Evolutionary conservation across 2,329 filamentous ascomycete genomes (phyloP), one percentile per base, ranked within the genome.

Genomic region (Cercospora nicotianae): DNA sequence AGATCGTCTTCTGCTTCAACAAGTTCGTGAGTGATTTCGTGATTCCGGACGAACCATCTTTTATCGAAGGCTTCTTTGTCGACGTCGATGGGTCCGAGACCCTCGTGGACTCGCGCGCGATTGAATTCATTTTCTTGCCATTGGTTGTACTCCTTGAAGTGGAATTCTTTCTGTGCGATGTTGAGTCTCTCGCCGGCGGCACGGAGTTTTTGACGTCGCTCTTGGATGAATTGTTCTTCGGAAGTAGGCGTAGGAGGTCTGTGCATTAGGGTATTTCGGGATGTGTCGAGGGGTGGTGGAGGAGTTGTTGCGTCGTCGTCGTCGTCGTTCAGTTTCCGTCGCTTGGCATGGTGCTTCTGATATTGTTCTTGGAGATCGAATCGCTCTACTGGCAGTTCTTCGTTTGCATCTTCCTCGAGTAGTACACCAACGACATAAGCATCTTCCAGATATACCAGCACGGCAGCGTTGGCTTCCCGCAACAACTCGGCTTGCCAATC

Each of bases 321-420:
- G 6, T 33, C n/a, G n/a, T n/a, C n/a, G n/a, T n/a, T n/a, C n/a
- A n/a, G n/a, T n/a, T n/a, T n/a, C n/a, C n/a, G n/a, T n/a, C n/a
- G n/a, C n/a, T n/a, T n/a, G n/a, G n/a, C n/a, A n/a, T n/a, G n/a
- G n/a, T n/a, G n/a, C n/a, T n/a, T n/a, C n/a, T 69, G 67, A 23
- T 67, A 69, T 16, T 69, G 55, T 10, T 64, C 30, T 20, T 67
- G 60, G 0, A 69, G 42, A n/a, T 61, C 55, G 16, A 66, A 64
- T 1, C 28, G 30, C 48, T 48, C 65, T n/a, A 67, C n/a, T 1
- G 67, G 64, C 7, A 67, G n/a, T n/a, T n/a, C n/a, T n/a, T n/a
- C n/a, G n/a, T n/a, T n/a, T n/a, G n/a, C n/a, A n/a, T n/a, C n/a
- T n/a, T n/a, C n/a, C n/a, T n/a, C n/a, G n/a, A n/a, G n/a, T n/a